A percentile compares a stretch with the other conserved stretches of the same genome.
These are phyloP conservation scores for Lecanoromycetidae sp. DNA, from an alignment of 2,329 filamentous ascomycete genomes.

Conservation along the genomic window DNA sequence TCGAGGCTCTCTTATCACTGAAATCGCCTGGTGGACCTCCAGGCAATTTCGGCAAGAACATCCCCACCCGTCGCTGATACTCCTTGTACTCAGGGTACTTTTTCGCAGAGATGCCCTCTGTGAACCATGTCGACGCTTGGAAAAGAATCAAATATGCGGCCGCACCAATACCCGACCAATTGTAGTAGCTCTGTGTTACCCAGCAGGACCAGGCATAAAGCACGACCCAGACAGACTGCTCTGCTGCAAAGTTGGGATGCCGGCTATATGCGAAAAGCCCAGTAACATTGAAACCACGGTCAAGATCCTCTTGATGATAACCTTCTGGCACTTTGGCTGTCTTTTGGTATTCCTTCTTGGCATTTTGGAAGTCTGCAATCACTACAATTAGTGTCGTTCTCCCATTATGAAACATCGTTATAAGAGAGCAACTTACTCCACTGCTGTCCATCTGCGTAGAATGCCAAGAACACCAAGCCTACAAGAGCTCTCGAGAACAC, in stretches of 20 bases:
- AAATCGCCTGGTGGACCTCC: conserved; percentile 15
- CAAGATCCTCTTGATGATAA: conserved; percentile 57
- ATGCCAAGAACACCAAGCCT: conserved; percentile 52
- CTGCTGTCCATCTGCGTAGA: conserved; percentile 81
- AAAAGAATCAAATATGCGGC: conserved; percentile 66
- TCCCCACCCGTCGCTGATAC: conserved; percentile 73
- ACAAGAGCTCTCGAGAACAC: conserved; percentile 45
- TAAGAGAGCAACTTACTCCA: conserved; percentile 50
- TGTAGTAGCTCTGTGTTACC: conserved; percentile 53
- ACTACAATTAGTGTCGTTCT: not conserved
- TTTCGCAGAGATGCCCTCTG: conserved; percentile 62
- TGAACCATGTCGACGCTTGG: conserved; percentile 78
- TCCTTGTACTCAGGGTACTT: conserved; percentile 84
- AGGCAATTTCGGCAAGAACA: conserved; percentile 54
- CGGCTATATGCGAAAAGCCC: conserved; percentile 81
- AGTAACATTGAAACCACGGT: conserved; percentile 74
- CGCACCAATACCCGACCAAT: conserved; percentile 66
- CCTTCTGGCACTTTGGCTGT: conserved; percentile 56
- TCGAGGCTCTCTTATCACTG: conserved; percentile 12
- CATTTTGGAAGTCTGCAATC: conserved; percentile 57
- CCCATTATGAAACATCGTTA: not conserved
- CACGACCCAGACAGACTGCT: conserved; percentile 80
- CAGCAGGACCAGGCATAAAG: conserved; percentile 83
- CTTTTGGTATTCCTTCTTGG: conserved; percentile 63
- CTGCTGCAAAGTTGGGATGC: conserved; percentile 89